These are phyloP conservation scores for Apiotrichum sp. DNA, from an alignment of 1,284 basidiomycete species.

Conservation along the genomic window DNA sequence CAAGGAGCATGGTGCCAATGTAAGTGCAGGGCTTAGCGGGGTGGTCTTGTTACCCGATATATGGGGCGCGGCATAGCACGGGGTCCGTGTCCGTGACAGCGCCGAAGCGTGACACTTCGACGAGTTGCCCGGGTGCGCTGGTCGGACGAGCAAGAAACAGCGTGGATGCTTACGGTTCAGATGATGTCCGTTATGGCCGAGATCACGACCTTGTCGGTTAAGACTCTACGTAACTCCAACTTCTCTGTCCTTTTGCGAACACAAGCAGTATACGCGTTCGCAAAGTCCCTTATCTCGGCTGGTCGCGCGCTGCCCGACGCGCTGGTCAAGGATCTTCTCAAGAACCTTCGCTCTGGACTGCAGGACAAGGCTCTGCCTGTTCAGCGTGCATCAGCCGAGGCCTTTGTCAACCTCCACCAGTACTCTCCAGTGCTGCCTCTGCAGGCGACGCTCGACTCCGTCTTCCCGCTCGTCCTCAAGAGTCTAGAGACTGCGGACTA, in stretches of 20 bases:
- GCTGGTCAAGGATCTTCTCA: slow-evolving; percentile 72
- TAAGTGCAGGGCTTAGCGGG: too few species aligned
- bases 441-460: slow-evolving; percentile 26
- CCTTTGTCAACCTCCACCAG: slow-evolving; percentile 31
- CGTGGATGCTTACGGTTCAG: slow-evolving; percentile 49
- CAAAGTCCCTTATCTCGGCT: slow-evolving; percentile 68
- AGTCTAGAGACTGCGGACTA: slow-evolving; percentile 78
- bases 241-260: slow-evolving; percentile 73
- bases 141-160: too few species aligned
- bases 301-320: slow-evolving; percentile 77
- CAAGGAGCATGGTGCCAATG: slow-evolving; percentile 73
- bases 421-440: slow-evolving; percentile 33
- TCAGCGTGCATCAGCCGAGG: slow-evolving; percentile 72
- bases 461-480: slow-evolving; percentile 62
- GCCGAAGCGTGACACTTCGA: too few species aligned
- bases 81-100: too few species aligned
- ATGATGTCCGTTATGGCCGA: slow-evolving; percentile 94
- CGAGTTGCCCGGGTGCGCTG: too few species aligned
- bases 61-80: too few species aligned
- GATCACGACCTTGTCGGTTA: slow-evolving; percentile 61
- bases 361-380: slow-evolving; percentile 79
- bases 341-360: slow-evolving; percentile 69
- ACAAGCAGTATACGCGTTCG: slow-evolving; percentile 69
- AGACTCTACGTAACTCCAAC: slow-evolving; percentile 61
- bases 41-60: too few species aligned